Percentiles rank a stretch among this genome's conserved stretches.
phyloP scores from a whole-genome alignment of 257 asterid genomes.

The Jaltomata sinuosa region DNA sequence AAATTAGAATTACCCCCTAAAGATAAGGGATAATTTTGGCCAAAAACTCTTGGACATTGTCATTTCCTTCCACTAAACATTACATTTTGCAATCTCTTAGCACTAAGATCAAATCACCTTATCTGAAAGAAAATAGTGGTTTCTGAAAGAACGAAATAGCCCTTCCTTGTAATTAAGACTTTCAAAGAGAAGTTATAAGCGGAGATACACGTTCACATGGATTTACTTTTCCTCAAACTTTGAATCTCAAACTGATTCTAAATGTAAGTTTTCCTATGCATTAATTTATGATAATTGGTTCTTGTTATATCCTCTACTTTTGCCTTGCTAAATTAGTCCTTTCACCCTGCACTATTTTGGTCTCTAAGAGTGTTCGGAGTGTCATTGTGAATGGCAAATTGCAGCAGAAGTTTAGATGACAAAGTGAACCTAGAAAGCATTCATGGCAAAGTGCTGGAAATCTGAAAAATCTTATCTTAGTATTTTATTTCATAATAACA shows the following conservation, averaged over 20 bases:
- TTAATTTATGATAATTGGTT: background rate
- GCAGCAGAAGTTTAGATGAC: background rate
- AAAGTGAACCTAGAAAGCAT: background rate
- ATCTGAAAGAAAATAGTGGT: background rate
- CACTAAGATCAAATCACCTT: background rate
- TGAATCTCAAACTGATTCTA: background rate
- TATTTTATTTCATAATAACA: background rate
- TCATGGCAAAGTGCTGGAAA: background rate
- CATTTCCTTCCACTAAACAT: background rate
- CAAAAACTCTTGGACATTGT: background rate
- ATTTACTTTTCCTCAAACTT: background rate
- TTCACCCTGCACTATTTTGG: background rate
- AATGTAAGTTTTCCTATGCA: background rate
- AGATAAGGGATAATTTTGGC: background rate
- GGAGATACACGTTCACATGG: background rate
- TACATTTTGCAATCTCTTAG: background rate
- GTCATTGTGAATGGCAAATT: background rate
- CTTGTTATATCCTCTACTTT: background rate
- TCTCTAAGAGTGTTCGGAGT: background rate
- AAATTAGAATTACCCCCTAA: background rate
- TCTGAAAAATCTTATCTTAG: background rate
- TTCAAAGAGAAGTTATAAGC: background rate
- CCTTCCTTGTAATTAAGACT: background rate
- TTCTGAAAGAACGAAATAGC: background rate
- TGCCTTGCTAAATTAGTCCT: background rate